Evolutionary conservation across 2,329 filamentous ascomycete species (phyloP).

Genomic region (Fusarium vanettenii): DNA sequence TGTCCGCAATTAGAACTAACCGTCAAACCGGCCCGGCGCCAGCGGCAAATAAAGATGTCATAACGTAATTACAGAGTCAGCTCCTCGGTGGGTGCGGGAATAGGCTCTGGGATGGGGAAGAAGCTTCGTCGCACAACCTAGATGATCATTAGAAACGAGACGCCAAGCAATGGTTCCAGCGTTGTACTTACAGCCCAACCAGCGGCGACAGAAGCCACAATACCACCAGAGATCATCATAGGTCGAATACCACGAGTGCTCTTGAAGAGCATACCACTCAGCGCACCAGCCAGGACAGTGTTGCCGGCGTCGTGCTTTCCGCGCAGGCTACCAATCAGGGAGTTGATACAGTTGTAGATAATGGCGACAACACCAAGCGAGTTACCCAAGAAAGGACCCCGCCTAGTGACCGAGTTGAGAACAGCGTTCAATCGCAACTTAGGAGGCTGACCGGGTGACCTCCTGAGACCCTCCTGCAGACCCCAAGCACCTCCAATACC

Average conservation of each 20-base stretch:
- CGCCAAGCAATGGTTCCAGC: background rate
- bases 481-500: slow-evolving; percentile 92
- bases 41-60: slow-evolving; percentile 26
- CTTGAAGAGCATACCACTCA: slow-evolving; percentile 97
- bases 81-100: slow-evolving; percentile 43
- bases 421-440: slow-evolving; percentile 95
- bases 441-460: slow-evolving; percentile 81
- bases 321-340: slow-evolving; percentile 79
- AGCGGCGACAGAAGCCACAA: slow-evolving; percentile 87
- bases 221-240: slow-evolving; percentile 93
- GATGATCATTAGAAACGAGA: slow-evolving; percentile 4
- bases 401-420: slow-evolving; percentile 90
- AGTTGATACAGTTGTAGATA: slow-evolving; percentile 95
- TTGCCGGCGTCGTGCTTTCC: slow-evolving; percentile 93
- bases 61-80: slow-evolving; percentile 45
- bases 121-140: slow-evolving; percentile 56
- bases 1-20: slow-evolving; percentile 37
- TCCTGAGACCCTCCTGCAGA: slow-evolving; percentile 86
- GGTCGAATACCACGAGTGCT: slow-evolving; percentile 89
- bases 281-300: slow-evolving; percentile 83
- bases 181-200: slow-evolving; percentile 83
- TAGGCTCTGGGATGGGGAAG: slow-evolving; percentile 53
- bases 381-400: slow-evolving; percentile 96
- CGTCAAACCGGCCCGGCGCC: slow-evolving; percentile 25
- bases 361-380: slow-evolving; percentile 95